phyloP scores from a whole-genome alignment of 2,329 filamentous ascomycete species.

The Calonectria fujianensis region DNA sequence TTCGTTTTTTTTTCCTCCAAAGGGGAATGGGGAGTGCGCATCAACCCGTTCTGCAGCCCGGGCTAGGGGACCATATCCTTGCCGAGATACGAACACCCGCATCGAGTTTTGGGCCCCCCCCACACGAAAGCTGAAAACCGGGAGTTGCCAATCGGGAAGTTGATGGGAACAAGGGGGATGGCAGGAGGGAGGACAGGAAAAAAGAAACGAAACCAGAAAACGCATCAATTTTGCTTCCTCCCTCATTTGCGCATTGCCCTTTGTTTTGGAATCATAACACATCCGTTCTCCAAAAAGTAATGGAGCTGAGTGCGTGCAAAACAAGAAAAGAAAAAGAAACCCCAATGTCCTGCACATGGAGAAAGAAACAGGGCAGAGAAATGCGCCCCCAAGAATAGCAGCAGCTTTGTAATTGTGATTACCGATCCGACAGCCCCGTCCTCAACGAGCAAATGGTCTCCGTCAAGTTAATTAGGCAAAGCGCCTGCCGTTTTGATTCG shows the following conservation, averaged over 20 bases:
- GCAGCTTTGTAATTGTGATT: conserved; percentile 10
- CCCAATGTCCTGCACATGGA: neutral
- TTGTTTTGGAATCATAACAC: neutral
- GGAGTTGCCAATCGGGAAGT: conserved; percentile 28
- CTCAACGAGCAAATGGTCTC: neutral
- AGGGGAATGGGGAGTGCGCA: conserved; percentile 15
- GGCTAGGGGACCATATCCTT: conserved; percentile 15
- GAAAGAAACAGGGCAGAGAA: conserved; percentile 10
- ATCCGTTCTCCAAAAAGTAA: neutral
- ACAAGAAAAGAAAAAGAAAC: conserved; percentile 11
- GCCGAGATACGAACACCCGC: conserved; percentile 38
- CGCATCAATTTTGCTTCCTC: conserved; percentile 6
- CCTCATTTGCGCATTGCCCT: conserved; percentile 11
- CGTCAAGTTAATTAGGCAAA: conserved; percentile 11
- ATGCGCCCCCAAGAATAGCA: conserved; percentile 13
- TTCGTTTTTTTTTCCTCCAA: neutral
- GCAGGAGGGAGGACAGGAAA: neutral
- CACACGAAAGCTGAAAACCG: conserved; percentile 35
- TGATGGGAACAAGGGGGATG: conserved; percentile 19
- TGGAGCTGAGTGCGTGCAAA: neutral
- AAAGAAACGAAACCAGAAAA: conserved; percentile 7
- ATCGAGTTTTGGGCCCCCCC: conserved; percentile 24
- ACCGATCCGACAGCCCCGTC: conserved; percentile 16
- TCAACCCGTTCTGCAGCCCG: conserved; percentile 25
- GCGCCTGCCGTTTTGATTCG: conserved; percentile 17